A percentile compares a stretch with the other conserved stretches of the same genome.
These are phyloP conservation scores for Punica granatum DNA, from an alignment of 345 rosid genomes.

Conservation along the genomic window DNA sequence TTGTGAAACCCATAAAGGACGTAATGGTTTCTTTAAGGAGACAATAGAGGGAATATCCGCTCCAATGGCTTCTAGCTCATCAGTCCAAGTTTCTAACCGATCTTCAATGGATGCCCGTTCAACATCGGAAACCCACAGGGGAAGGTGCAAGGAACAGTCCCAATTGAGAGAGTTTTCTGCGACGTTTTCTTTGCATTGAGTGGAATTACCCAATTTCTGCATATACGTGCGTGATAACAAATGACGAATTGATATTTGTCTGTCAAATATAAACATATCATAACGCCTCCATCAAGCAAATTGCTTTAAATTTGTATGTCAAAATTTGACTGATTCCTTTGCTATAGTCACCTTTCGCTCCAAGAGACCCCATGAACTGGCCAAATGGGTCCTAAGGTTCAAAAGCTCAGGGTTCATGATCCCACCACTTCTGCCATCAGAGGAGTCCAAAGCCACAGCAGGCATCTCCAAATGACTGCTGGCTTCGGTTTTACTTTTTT, in stretches of 20 bases:
- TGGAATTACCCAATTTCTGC: constrained; percentile 23
- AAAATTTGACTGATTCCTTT: background rate
- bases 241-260: background rate
- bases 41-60: constrained; percentile 71
- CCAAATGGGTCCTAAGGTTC: background rate
- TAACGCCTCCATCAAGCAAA: background rate
- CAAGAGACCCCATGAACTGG: background rate
- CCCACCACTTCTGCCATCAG: background rate
- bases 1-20: constrained; percentile 87
- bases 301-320: background rate
- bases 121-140: constrained; percentile 77
- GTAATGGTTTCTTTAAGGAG: constrained; percentile 61
- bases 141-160: constrained; percentile 92
- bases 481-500: background rate
- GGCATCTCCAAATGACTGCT: background rate
- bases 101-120: constrained; percentile 70
- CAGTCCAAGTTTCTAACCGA: constrained; percentile 61
- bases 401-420: background rate
- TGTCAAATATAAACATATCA: background rate
- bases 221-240: background rate
- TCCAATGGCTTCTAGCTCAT: constrained; percentile 63
- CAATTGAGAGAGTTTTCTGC: constrained; percentile 29
- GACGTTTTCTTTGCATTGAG: constrained; percentile 13
- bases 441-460: background rate
- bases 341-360: background rate